These are phyloP conservation scores for Mayamaea pseudoterrestris DNA, from an alignment of 108 stramenopile species.

Conservation along the genomic window DNA sequence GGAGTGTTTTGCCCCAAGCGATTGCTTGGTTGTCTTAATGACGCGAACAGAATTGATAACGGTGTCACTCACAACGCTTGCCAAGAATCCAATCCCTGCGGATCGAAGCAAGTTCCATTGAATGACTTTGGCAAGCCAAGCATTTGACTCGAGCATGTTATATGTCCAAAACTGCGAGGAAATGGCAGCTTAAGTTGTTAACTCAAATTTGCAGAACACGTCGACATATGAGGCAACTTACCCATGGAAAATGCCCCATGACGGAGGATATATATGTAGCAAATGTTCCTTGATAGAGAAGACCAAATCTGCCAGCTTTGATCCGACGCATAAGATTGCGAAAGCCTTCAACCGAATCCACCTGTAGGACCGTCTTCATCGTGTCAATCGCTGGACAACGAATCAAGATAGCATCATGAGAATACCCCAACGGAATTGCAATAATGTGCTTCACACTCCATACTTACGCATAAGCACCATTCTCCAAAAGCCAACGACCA, in stretches of 20 bases:
- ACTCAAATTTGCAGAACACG: no score
- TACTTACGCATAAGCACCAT: conserved; percentile 60
- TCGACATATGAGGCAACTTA: not conserved
- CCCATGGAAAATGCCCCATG: conserved; percentile 74
- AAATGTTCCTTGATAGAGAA: conserved; percentile 62
- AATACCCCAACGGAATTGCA: no score
- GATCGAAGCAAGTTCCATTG: conserved; percentile 35
- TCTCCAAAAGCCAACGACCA: conserved; percentile 78
- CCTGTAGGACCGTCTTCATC: conserved; percentile 93
- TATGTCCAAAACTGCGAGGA: conserved; percentile 45
- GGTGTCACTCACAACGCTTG: conserved; percentile 64
- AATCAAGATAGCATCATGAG: no score
- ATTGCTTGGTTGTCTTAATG: conserved; percentile 82
- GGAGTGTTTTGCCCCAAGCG: conserved; percentile 45
- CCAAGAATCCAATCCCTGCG: conserved; percentile 61
- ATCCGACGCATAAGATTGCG: conserved; percentile 44
- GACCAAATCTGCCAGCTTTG: conserved; percentile 42
- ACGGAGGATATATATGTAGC: conserved; percentile 51
- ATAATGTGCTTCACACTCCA: no score
- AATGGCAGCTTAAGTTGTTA: no score
- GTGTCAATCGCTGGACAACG: conserved; percentile 73
- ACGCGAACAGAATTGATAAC: conserved; percentile 72
- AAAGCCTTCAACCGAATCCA: conserved; percentile 66
- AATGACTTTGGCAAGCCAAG: conserved; percentile 20
- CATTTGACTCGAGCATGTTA: conserved; percentile 39